Evolutionary conservation across 257 asterid genomes (phyloP).

Genomic region (Primulina eburnea): DNA sequence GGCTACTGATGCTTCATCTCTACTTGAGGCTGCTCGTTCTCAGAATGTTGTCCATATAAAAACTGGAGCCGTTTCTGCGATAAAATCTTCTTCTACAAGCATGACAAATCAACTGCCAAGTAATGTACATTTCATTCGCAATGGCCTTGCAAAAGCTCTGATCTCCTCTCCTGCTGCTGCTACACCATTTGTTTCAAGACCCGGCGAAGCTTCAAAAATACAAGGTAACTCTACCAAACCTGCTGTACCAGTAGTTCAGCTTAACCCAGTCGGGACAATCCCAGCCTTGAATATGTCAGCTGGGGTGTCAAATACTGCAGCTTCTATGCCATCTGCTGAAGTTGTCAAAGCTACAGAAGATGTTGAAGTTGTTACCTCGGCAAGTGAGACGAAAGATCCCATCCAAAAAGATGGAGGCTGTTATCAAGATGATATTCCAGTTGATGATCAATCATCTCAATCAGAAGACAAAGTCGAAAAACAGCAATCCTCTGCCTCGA

Average conservation of each 20-base stretch:
- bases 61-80: slow-evolving; percentile 48
- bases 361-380: slow-evolving; percentile 24
- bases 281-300: slow-evolving; percentile 23
- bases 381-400: slow-evolving; percentile 27
- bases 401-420: slow-evolving; percentile 20
- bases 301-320: slow-evolving; percentile 23
- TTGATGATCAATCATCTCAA: slow-evolving; percentile 28
- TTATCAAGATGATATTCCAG: slow-evolving; percentile 20
- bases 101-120: slow-evolving; percentile 59
- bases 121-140: slow-evolving; percentile 71
- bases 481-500: slow-evolving; percentile 30
- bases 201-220: slow-evolving; percentile 37
- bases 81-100: slow-evolving; percentile 46
- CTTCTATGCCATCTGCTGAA: slow-evolving; percentile 22
- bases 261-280: slow-evolving; percentile 25
- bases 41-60: slow-evolving; percentile 59
- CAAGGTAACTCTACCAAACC: slow-evolving; percentile 37
- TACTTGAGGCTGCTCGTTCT: slow-evolving; percentile 46
- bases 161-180: slow-evolving; percentile 36
- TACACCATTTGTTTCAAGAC: slow-evolving; percentile 35
- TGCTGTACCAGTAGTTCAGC: slow-evolving; percentile 28
- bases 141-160: slow-evolving; percentile 56
- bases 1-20: slow-evolving; percentile 40
- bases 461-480: slow-evolving; percentile 29
- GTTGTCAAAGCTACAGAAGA: slow-evolving; percentile 27